phyloP scores from a whole-genome alignment of 2,329 filamentous ascomycete species.

The Celoporthe dispersa region DNA sequence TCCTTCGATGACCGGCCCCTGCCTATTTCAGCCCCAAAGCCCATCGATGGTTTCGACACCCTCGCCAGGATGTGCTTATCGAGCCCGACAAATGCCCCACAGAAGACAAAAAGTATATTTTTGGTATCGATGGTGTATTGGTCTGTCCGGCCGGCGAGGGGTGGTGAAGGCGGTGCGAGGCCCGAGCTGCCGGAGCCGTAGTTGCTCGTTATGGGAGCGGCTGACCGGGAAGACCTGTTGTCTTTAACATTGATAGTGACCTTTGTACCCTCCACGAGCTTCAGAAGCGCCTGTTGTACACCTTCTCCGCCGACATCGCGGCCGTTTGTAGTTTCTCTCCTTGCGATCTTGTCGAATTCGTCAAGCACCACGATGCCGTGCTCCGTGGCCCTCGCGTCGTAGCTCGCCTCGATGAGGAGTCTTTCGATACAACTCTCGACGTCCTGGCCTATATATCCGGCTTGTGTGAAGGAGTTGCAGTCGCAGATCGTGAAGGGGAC shows the following conservation, averaged over 20 bases:
- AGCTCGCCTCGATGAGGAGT: slow-evolving; percentile 86
- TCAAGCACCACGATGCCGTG: slow-evolving; percentile 94
- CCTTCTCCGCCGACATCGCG: slow-evolving; percentile 96
- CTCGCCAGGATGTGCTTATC: slow-evolving; percentile 86
- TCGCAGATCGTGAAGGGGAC: slow-evolving; percentile 96
- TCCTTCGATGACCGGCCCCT: slow-evolving; percentile 51
- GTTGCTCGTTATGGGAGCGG: slow-evolving; percentile 57
- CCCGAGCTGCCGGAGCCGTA: slow-evolving; percentile 53
- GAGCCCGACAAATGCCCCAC: slow-evolving; percentile 90
- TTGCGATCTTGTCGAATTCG: slow-evolving; percentile 96
- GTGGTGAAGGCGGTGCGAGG: slow-evolving; percentile 50
- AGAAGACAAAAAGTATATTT: slow-evolving; percentile 97
- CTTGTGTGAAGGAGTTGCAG: slow-evolving; percentile 94
- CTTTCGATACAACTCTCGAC: slow-evolving; percentile 95
- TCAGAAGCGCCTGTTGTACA: slow-evolving; percentile 92
- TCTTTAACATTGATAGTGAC: slow-evolving; percentile 89
- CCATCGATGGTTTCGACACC: slow-evolving; percentile 84
- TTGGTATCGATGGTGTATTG: slow-evolving; percentile 84
- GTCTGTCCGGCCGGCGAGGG: slow-evolving; percentile 57
- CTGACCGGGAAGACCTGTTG: slow-evolving; percentile 62
- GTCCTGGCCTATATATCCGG: slow-evolving; percentile 96
- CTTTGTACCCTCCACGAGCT: slow-evolving; percentile 95
- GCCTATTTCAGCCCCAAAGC: slow-evolving; percentile 82
- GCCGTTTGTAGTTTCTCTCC: slow-evolving; percentile 82
- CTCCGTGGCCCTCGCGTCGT: slow-evolving; percentile 82